phyloP scores from a whole-genome alignment of 441 rosid genomes.

The Macaranga tanarius region DNA sequence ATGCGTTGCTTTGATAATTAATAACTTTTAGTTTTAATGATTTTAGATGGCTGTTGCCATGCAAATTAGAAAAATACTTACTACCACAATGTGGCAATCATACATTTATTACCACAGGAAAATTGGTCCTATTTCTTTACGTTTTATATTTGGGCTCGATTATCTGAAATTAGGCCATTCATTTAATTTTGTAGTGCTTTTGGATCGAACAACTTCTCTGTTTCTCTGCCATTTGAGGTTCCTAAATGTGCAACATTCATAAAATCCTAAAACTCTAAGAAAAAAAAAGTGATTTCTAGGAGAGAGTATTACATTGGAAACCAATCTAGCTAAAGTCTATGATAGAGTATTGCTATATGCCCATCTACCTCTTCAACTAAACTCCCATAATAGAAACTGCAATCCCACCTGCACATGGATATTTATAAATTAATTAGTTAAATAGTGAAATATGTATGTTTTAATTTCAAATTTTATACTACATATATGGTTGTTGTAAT shows the following conservation, averaged over 20 bases:
- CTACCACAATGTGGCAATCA: not conserved
- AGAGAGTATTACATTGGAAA: constrained; percentile 67
- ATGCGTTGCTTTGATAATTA: not conserved
- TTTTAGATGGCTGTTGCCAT: not conserved
- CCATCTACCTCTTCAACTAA: constrained; percentile 99
- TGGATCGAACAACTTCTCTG: constrained; percentile 62
- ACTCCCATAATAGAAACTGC: constrained; percentile 92
- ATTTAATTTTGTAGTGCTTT: constrained; percentile 39
- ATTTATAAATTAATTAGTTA: too few relatives aligned
- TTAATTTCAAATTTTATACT: too few relatives aligned
- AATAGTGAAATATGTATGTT: too few relatives aligned
- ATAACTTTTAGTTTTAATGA: too few relatives aligned
- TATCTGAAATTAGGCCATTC: not conserved
- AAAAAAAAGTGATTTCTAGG: constrained; percentile 4
- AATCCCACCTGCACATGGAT: constrained; percentile 88
- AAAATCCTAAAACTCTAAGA: not conserved
- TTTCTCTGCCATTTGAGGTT: constrained; percentile 60
- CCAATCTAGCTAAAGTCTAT: constrained; percentile 97
- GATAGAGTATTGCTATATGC: constrained; percentile 96
- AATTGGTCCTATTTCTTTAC: not conserved
- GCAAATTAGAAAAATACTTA: too few relatives aligned
- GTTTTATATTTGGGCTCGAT: too few relatives aligned
- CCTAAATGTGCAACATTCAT: not conserved
- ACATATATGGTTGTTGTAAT: too few relatives aligned
- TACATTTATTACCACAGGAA: not conserved